Evolutionary conservation across 345 rosid genomes (phyloP).

Genomic region (Geranium rotundifolium): DNA sequence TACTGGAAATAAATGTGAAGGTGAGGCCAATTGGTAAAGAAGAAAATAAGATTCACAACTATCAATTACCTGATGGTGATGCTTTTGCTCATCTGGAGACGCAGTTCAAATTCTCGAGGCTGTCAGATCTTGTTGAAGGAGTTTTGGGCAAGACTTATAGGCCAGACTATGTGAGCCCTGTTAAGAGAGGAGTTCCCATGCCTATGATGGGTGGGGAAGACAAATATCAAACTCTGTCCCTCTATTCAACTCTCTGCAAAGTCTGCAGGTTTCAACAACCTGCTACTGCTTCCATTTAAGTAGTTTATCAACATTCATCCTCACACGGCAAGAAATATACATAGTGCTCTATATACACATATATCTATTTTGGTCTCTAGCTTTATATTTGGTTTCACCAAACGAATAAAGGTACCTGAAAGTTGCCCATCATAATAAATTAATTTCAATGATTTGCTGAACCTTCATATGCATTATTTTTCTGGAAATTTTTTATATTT

Average conservation of each 20-base stretch:
- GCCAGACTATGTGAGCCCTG: slow-evolving; percentile 53
- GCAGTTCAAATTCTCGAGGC: slow-evolving; percentile 52
- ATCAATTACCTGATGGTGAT: slow-evolving; percentile 54
- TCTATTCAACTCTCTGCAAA: slow-evolving; percentile 48
- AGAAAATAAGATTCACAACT: slow-evolving; percentile 58
- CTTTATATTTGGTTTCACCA: background rate
- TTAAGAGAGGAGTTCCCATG: slow-evolving; percentile 64
- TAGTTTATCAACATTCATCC: background rate
- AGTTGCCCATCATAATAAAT: background rate
- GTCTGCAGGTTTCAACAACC: slow-evolving; percentile 53
- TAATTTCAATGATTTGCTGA: background rate
- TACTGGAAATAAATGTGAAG: slow-evolving; percentile 43
- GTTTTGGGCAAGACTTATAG: slow-evolving; percentile 68
- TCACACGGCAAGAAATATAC: background rate
- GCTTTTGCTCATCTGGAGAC: slow-evolving; percentile 74
- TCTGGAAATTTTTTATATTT: too few species aligned
- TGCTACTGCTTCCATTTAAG: slow-evolving; percentile 16
- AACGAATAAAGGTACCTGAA: background rate
- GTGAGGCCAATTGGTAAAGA: slow-evolving; percentile 52
- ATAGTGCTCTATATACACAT: background rate
- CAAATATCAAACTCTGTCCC: slow-evolving; percentile 61
- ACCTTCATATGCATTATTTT: background rate
- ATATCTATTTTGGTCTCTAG: background rate
- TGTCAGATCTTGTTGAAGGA: slow-evolving; percentile 56
- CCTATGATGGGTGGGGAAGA: slow-evolving; percentile 86